Evolutionary conservation across 1,284 basidiomycete genomes (phyloP), one percentile per base, ranked within the genome.

Genomic region (Inonotus hispidus): DNA sequence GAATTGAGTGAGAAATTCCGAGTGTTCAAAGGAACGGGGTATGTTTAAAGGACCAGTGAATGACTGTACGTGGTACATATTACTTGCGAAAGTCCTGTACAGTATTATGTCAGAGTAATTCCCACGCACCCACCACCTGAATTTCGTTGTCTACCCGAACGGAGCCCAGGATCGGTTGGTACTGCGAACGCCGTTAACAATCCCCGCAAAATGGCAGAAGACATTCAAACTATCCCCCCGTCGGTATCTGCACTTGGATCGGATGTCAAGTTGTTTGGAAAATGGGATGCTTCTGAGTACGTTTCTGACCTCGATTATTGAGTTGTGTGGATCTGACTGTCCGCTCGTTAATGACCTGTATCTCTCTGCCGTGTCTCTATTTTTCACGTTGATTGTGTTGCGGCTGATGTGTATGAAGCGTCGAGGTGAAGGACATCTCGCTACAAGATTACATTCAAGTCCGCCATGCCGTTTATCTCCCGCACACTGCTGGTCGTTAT

Each of bases 351-450:
- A n/a, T n/a, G n/a, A n/a, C n/a, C n/a, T n/a, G n/a, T n/a, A n/a
- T n/a, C n/a, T 43, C n/a, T 4, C 13, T 16, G 2, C 32, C 32
- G 8, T 32, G 32, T 43, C n/a, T 43, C 41, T 43, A 14, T 14
- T 43, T 10, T 43, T 16, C 7, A 43, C 16, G 11, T 6, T 43
- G 1, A 21, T 4, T 69, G 68, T 69, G 65, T 69, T 67, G 64
- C 16, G 3, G 41, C 11, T 1, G 19, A 32, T 32, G 32, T 3
- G 63, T 63, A 49, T 70, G 64, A 72, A 97, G 95, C 76, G 91
- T 97, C 68, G 95, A 99, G 79, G 94, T 98, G 74, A 98, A 98
- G 84, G 97, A 99, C 76, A 99, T 99, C 78, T 98, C 95, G 67
- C 80, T 98, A 70, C 92, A 91, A 65, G 97, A 99, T 80, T 99